A percentile compares a stretch with the other conserved stretches of the same genome.
Evolutionary conservation across 2,329 filamentous ascomycete species (phyloP).

Genomic region (Fusarium chlamydosporum): DNA sequence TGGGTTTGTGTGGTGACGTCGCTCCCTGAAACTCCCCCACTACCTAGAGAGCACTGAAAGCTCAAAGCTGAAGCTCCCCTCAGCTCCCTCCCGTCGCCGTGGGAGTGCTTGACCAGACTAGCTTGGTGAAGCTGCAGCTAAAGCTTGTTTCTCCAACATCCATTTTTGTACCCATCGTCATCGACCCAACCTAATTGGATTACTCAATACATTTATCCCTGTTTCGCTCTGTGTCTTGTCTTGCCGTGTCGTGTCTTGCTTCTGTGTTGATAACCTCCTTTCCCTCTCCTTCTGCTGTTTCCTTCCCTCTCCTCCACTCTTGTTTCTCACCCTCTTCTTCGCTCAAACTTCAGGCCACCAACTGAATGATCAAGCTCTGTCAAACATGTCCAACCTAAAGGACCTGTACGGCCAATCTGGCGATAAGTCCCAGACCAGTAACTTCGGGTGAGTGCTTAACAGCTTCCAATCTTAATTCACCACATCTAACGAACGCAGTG

Average conservation of each 20-base stretch:
- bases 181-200: conserved; percentile 35
- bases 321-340: background rate
- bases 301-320: background rate
- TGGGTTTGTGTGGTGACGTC: conserved; percentile 38
- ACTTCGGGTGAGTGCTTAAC: conserved; percentile 58
- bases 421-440: conserved; percentile 52
- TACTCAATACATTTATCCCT: conserved; percentile 33
- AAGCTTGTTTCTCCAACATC: conserved; percentile 49
- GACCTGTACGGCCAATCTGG: conserved; percentile 53
- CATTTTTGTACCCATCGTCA: conserved; percentile 37
- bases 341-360: background rate
- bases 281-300: background rate
- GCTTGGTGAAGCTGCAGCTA: conserved; percentile 19
- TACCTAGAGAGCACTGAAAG: conserved; percentile 7
- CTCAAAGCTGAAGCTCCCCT: conserved; percentile 29
- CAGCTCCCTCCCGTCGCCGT: conserved; percentile 18
- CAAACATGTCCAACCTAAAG: conserved; percentile 54
- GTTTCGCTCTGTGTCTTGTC: conserved; percentile 25
- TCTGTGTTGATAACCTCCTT: conserved; percentile 8
- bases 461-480: background rate
- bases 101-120: background rate
- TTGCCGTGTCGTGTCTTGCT: conserved; percentile 21
- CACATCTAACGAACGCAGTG: conserved; percentile 61
- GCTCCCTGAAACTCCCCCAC: conserved; percentile 23
- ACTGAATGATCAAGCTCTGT: conserved; percentile 25